Evolutionary conservation across 306 rosid species (phyloP).

Genomic region (Hippophae gyantsensis): DNA sequence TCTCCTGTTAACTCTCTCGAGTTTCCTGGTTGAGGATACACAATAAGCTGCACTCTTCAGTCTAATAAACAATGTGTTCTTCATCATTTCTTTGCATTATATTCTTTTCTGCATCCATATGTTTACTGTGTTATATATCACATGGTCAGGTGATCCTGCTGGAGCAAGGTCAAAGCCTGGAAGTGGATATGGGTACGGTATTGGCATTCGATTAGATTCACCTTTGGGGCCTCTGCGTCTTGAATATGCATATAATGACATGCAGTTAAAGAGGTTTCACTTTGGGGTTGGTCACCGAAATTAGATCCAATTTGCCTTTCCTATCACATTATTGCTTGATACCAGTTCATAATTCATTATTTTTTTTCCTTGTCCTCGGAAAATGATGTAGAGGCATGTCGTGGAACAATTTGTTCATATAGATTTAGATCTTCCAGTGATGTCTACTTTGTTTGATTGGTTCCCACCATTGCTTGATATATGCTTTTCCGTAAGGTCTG

Average conservation of each 20-base stretch:
- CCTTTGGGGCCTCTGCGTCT: constrained; percentile 96
- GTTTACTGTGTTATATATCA: background rate
- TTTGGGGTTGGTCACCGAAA: constrained; percentile 90
- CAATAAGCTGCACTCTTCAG: background rate
- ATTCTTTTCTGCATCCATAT: background rate
- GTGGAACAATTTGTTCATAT: too few relatives aligned
- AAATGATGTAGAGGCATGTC: too few relatives aligned
- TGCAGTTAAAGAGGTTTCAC: constrained; percentile 57
- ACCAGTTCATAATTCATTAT: constrained; percentile 5
- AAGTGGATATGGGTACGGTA: constrained; percentile 91
- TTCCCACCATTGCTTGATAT: too few relatives aligned
- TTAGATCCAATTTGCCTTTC: constrained; percentile 9
- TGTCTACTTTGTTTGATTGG: too few relatives aligned
- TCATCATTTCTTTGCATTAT: background rate
- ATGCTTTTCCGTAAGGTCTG: too few relatives aligned
- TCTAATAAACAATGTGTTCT: background rate
- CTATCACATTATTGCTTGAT: background rate
- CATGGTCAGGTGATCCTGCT: constrained; percentile 77
- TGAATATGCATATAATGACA: constrained; percentile 80
- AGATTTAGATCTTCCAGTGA: too few relatives aligned
- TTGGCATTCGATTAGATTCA: constrained; percentile 88
- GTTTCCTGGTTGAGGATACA: background rate
- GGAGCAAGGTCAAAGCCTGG: constrained; percentile 94
- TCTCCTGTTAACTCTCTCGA: background rate
- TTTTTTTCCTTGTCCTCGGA: background rate